A percentile compares a stretch with the other conserved stretches of the same genome.
Evolutionary conservation across 192 early-diverging fungal species (phyloP).

Genomic region (Backusella luteola): DNA sequence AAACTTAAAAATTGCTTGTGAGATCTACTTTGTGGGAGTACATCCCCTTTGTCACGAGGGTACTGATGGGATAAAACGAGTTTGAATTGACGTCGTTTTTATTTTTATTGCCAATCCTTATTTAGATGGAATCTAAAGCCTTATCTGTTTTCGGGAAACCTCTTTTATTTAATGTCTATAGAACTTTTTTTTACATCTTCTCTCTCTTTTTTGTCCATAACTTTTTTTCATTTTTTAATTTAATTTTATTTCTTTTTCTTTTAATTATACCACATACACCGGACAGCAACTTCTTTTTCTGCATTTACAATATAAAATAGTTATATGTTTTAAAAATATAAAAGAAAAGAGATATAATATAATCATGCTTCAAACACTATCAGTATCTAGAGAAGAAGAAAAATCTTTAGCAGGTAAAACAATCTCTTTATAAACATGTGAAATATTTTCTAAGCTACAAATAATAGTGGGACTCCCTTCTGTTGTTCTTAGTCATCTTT

Average conservation of each 20-base stretch:
- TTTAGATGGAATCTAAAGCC: not conserved
- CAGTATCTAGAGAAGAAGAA: slow-evolving; percentile 4
- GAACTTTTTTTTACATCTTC: not conserved
- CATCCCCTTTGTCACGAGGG: slow-evolving; percentile 5
- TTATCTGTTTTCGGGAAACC: slow-evolving; percentile 3
- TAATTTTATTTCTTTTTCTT: not conserved
- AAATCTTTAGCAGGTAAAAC: not conserved
- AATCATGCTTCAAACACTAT: slow-evolving; percentile 2
- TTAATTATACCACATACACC: not conserved
- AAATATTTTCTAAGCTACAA: not conserved
- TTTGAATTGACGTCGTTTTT: slow-evolving; percentile 9
- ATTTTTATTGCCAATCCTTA: slow-evolving; percentile 5
- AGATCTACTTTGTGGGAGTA: not conserved
- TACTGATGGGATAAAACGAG: not conserved
- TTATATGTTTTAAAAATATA: not conserved
- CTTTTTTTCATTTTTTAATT: not conserved
- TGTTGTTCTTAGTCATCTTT: slow-evolving; percentile 9
- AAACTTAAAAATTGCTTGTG: slow-evolving; percentile 4
- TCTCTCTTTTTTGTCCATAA: not conserved
- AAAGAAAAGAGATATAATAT: not conserved
- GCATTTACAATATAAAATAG: not conserved
- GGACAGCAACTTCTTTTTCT: not conserved
- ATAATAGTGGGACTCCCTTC: slow-evolving; percentile 3
- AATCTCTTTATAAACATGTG: not conserved
- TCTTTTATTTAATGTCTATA: not conserved